A percentile compares a stretch with the other conserved stretches of the same genome.
Conservation (phyloP, 1,284 basidiomycete species). For the Ceratobasidium sp. region DNA sequence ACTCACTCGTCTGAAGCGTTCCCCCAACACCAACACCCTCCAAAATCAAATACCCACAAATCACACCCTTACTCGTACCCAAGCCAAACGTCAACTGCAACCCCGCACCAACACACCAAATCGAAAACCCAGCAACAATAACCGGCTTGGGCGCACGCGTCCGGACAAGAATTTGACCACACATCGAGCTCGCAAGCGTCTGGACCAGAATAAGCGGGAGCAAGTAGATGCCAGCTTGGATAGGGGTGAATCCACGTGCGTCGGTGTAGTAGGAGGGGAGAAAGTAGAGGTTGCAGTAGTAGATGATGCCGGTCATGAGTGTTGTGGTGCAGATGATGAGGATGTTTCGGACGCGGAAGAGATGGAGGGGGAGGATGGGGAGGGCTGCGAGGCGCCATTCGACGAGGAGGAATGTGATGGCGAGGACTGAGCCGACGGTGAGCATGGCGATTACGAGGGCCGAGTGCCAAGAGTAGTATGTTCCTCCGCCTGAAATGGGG, state of each 20-base stretch:
- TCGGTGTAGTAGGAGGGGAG: constrained; percentile 45
- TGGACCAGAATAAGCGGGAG: constrained; percentile 40
- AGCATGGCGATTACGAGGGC: constrained; percentile 43
- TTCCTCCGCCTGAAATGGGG: constrained; percentile 40
- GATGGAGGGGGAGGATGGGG: constrained; percentile 38
- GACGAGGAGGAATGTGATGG: constrained; percentile 27
- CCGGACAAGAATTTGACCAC: constrained; percentile 34
- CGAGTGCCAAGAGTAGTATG: constrained; percentile 45
- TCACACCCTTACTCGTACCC: constrained; percentile 31
- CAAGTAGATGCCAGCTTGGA: constrained; percentile 43
- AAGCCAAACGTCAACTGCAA: constrained; percentile 42
- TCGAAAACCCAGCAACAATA: constrained; percentile 39
- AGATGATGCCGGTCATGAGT: constrained; percentile 42
- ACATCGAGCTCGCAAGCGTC: constrained; percentile 27
- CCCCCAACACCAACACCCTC: constrained; percentile 43
- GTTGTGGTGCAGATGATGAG: constrained; percentile 43
- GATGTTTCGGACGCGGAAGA: constrained; percentile 42
- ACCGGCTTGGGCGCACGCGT: constrained; percentile 32
- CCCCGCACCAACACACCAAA: constrained; percentile 42
- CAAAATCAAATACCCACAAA: constrained; percentile 39
- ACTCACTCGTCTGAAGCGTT: constrained; percentile 37
- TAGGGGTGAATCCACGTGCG: constrained; percentile 39
- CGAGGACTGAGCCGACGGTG: constrained; percentile 36
- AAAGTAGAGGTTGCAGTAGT: constrained; percentile 46
- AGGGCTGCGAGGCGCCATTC: constrained; percentile 44